phyloP scores from a whole-genome alignment of 2,329 filamentous ascomycete species.

The Acephala macrosclerotiorum region DNA sequence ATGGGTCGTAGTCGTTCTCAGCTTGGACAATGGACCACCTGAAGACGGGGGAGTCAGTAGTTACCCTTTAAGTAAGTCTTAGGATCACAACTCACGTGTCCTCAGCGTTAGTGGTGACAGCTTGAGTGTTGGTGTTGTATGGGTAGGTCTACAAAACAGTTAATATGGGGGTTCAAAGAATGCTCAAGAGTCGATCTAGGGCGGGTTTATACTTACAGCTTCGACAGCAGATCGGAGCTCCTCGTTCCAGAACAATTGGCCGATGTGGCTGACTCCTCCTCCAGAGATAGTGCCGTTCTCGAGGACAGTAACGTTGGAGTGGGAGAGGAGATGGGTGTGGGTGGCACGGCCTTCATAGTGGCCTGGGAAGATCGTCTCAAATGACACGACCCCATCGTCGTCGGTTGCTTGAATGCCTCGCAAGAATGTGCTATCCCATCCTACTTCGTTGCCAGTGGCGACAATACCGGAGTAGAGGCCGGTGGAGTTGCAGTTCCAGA shows the following conservation, averaged over 20 bases:
- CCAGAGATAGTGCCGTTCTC: slow-evolving; percentile 52
- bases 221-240: slow-evolving; percentile 57
- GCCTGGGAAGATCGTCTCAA: slow-evolving; percentile 53
- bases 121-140: slow-evolving; percentile 51
- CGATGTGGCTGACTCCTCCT: slow-evolving; percentile 60
- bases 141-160: slow-evolving; percentile 44
- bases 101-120: slow-evolving; percentile 55
- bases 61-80: too few species aligned
- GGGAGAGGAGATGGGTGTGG: slow-evolving; percentile 54
- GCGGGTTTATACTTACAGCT: slow-evolving; percentile 19
- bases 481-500: slow-evolving; percentile 51
- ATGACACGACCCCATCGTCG: slow-evolving; percentile 48
- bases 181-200: too few species aligned
- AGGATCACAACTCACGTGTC: too few species aligned
- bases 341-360: slow-evolving; percentile 55
- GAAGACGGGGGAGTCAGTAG: too few species aligned
- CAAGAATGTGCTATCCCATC: slow-evolving; percentile 45
- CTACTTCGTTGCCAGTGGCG: slow-evolving; percentile 36
- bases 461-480: slow-evolving; percentile 50
- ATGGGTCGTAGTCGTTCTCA: slow-evolving; percentile 56
- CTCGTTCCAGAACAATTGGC: slow-evolving; percentile 67
- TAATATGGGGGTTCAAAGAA: too few species aligned
- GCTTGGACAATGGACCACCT: slow-evolving; percentile 52
- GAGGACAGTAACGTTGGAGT: slow-evolving; percentile 41
- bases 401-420: slow-evolving; percentile 51